Evolutionary conservation across 352 stramenopile species (phyloP), one percentile per base, ranked within the genome.

Genomic region (Globisporangium nagaii): DNA sequence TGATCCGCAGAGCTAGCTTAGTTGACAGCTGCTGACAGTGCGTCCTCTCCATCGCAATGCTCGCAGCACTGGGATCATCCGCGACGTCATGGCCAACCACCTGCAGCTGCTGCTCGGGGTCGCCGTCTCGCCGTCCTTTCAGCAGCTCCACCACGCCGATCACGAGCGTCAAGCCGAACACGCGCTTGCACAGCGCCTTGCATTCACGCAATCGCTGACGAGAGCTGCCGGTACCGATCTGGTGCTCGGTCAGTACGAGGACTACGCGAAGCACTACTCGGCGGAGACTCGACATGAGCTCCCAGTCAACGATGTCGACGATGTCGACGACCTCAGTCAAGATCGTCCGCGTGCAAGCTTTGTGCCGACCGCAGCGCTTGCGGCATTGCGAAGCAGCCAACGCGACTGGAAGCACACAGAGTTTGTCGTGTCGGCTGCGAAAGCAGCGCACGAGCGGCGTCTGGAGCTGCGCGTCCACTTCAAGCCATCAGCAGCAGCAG

Each of bases 11-110:
- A n/a, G n/a, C n/a, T n/a, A n/a, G n/a, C n/a, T n/a, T n/a, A n/a
- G n/a, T n/a, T n/a, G n/a, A n/a, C n/a, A n/a, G n/a, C n/a, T n/a
- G n/a, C n/a, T n/a, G n/a, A n/a, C n/a, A n/a, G n/a, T n/a, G n/a
- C n/a, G n/a, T n/a, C n/a, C n/a, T n/a, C n/a, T n/a, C n/a, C n/a
- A n/a, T n/a, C n/a, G n/a, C n/a, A n/a, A n/a, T n/a, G n/a, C n/a
- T 34, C 10, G 4, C 35, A 88, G 74, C 24, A 68, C 68, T 27
- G 84, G 84, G 2, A 88, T 95, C 28, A 70, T 95, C 25, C 79
- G 84, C 9, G 83, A 95, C 35, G 75, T 92, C 4, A 89, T 93
- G 69, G 73, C 76, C 20, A 95, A 93, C 55, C 84, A 95, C 30
- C 60, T 95, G 27, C 82, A 89, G 13, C 57, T 91, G 12, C 53